Percentiles rank a stretch among this genome's conserved stretches.
phyloP scores from a whole-genome alignment of 768 basidiomycete species.

The Neoboletus magnificus region DNA sequence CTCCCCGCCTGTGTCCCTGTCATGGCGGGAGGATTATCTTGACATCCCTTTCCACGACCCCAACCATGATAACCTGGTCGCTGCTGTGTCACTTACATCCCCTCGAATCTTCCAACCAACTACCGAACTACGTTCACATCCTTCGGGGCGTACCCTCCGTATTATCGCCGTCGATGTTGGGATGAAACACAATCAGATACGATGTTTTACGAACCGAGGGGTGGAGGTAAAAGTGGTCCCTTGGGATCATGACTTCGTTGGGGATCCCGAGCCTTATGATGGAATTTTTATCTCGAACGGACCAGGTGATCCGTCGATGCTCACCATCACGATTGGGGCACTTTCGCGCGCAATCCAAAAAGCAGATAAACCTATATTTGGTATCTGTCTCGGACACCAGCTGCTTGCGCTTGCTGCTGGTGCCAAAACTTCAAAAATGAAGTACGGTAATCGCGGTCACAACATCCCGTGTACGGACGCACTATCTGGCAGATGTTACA shows the following conservation, averaged over 20 bases:
- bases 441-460: conserved; percentile 98
- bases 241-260: conserved; percentile 91
- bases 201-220: conserved; percentile 90
- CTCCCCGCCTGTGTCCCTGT: conserved; percentile 48
- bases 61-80: conserved; percentile 87
- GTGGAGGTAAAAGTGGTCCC: conserved; percentile 96
- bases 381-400: conserved; percentile 98
- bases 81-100: conserved; percentile 71
- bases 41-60: conserved; percentile 85
- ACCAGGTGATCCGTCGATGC: conserved; percentile 92
- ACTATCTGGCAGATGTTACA: conserved; percentile 94
- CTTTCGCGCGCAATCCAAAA: conserved; percentile 66
- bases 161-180: conserved; percentile 94
- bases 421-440: conserved; percentile 96
- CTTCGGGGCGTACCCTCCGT: conserved; percentile 76
- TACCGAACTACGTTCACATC: conserved; percentile 57
- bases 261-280: conserved; percentile 79
- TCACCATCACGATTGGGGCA: conserved; percentile 65
- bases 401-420: conserved; percentile 93
- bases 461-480: conserved; percentile 97
- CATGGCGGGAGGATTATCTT: conserved; percentile 83
- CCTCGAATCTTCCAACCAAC: conserved; percentile 70
- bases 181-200: conserved; percentile 99
- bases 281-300: conserved; percentile 98
- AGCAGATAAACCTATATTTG: conserved; percentile 86